Base-by-base conservation (phyloP, 2,329 filamentous ascomycete genomes). In the Aspergillus alliaceus region DNA sequence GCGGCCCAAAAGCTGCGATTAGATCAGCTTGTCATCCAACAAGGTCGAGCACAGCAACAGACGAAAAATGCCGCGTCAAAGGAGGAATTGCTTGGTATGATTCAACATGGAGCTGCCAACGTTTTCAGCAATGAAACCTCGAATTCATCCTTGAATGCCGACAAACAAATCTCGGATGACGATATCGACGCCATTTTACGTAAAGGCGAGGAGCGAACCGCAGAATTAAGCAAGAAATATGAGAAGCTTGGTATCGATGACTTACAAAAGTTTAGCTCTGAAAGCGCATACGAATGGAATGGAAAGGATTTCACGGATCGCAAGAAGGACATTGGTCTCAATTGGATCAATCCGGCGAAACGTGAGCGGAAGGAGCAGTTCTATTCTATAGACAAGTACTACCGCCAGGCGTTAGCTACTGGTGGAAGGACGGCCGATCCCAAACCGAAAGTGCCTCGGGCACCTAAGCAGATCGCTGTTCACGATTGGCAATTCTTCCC, bases 401-500 rank as follows among this genome's bases (percentile, higher is more conserved):
- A 98, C 78, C 89, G 93, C 64, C 88, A 96, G 68, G 91, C 92
- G 9, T 84, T 99, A 69, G 90, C 90, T 66, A 95, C 90, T 53
- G 87, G 91, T 74, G 86, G 88, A 34, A 84, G 87, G 46, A 88
- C 87, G 24, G 87, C 91, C 37, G 92, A 97, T 60, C 84, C 90
- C 25, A 97, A 97, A 75, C 93, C 93, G 8, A 96, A 96, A 77
- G 91, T 95, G 20, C 96, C 95, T n/a, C 87, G 93, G 55, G 91
- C 95, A 9, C 95, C 95, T 0, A 96, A 96, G 77, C 95, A 99
- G 72, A 86, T 96, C 52, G 81, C 87, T 4, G 90, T 96, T 39
- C 93, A 98, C 68, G 95, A 99, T 74, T 98, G 96, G 74, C 95
- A 99, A 69, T 99, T 99, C 79, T 99, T 96, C 74, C 93, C 93